These are phyloP conservation scores for Calophaca sinica DNA, from an alignment of 306 rosid genomes.

Conservation along the genomic window DNA sequence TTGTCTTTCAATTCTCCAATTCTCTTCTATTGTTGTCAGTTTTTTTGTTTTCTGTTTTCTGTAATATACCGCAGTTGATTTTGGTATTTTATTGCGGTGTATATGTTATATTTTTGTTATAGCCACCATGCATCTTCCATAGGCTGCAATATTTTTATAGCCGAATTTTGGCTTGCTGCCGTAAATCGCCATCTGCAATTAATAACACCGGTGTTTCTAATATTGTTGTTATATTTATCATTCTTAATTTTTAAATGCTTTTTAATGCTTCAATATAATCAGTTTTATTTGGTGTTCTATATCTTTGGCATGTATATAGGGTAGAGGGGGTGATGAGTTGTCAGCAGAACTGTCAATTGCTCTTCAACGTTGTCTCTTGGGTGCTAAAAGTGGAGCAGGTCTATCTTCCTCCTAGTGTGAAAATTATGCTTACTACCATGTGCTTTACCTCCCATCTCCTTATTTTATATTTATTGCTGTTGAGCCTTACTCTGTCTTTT, in stretches of 20 bases:
- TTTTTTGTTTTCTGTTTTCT: no score
- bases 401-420: slow-evolving; percentile 28
- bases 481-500: slow-evolving; percentile 9
- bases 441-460: neutral
- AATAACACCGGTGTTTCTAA: neutral
- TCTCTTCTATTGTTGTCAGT: no score
- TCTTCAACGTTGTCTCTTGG: slow-evolving; percentile 75
- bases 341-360: slow-evolving; percentile 72
- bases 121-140: no score
- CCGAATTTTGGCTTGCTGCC: no score
- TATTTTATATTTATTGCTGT: neutral
- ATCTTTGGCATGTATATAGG: slow-evolving; percentile 53
- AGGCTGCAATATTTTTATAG: no score
- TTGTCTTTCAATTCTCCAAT: no score
- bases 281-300: slow-evolving; percentile 12
- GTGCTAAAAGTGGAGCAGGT: slow-evolving; percentile 87
- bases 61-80: no score
- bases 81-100: no score
- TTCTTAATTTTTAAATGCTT: neutral
- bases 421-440: slow-evolving; percentile 27
- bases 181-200: neutral
- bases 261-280: neutral
- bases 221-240: slow-evolving; percentile 3
- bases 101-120: no score
- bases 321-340: slow-evolving; percentile 85